phyloP scores from a whole-genome alignment of 306 rosid species.

The Rosa lucieae region DNA sequence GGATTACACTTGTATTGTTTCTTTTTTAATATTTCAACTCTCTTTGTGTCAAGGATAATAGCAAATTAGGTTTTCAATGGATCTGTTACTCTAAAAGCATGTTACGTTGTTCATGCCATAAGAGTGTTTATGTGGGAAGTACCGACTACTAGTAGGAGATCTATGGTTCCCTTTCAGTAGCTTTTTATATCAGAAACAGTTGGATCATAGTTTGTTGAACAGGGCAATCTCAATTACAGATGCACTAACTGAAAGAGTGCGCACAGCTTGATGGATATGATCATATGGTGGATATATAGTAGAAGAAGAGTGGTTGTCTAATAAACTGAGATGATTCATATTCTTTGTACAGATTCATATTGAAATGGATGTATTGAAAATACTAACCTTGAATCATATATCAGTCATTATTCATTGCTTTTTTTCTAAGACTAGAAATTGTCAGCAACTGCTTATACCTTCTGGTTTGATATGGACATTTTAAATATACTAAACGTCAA shows the following conservation, averaged over 20 bases:
- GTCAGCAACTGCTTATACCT: not conserved
- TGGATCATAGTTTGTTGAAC: too few relatives aligned
- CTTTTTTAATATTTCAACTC: too few relatives aligned
- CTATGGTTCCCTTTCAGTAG: too few relatives aligned
- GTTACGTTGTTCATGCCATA: not conserved
- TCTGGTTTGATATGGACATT: not conserved
- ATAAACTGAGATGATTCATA: not conserved
- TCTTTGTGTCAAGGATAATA: too few relatives aligned
- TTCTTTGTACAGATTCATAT: not conserved
- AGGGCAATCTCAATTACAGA: too few relatives aligned
- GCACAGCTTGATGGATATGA: not conserved
- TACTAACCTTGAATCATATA: not conserved
- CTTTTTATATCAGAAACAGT: too few relatives aligned
- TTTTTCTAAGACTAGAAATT: not conserved
- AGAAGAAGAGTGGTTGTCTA: not conserved
- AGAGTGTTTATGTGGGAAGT: not conserved
- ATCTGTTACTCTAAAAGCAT: too few relatives aligned
- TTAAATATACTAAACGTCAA: too few relatives aligned
- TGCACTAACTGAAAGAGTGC: too few relatives aligned
- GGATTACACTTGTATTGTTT: too few relatives aligned
- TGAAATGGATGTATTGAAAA: not conserved
- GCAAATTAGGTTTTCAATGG: too few relatives aligned
- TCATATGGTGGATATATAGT: not conserved
- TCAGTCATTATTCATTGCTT: not conserved
- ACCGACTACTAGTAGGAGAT: too few relatives aligned